Conservation (phyloP, 1,284 basidiomycete genomes). For the Tremellales sp. region DNA sequence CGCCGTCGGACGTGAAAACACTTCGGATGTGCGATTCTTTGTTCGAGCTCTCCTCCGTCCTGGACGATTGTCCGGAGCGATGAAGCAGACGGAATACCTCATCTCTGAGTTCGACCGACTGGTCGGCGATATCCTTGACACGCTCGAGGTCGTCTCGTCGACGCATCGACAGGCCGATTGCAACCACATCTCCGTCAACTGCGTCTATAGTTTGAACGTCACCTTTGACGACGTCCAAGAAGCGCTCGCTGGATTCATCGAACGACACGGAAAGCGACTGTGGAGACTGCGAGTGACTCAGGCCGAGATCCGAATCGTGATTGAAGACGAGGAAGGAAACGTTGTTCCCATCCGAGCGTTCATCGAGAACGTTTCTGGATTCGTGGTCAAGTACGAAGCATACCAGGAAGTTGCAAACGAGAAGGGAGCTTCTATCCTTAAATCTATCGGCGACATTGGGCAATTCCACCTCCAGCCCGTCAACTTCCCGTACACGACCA, state of each 20-base stretch:
- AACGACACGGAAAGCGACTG: conserved; percentile 93
- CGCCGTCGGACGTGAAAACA: conserved; percentile 90
- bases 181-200: conserved; percentile 97
- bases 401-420: conserved; percentile 98
- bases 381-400: conserved; percentile 97
- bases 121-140: conserved; percentile 89
- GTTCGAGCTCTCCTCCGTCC: conserved; percentile 94
- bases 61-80: conserved; percentile 82
- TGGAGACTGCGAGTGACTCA: conserved; percentile 97
- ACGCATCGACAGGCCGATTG: conserved; percentile 85
- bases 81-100: conserved; percentile 94
- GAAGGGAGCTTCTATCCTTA: conserved; percentile 87
- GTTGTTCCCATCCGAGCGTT: conserved; percentile 93
- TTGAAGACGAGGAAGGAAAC: conserved; percentile 90
- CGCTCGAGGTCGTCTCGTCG: conserved; percentile 85
- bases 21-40: conserved; percentile 96
- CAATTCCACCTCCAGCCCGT: conserved; percentile 90
- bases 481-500: conserved; percentile 88
- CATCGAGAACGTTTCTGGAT: conserved; percentile 97
- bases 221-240: conserved; percentile 94
- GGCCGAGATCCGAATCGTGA: conserved; percentile 91
- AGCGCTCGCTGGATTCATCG: conserved; percentile 95
- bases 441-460: conserved; percentile 87
- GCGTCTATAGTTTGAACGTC: conserved; percentile 93
- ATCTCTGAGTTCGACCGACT: conserved; percentile 97